Conservation (phyloP, 805 yeast species). For the Sugiyamaella smithiae region DNA sequence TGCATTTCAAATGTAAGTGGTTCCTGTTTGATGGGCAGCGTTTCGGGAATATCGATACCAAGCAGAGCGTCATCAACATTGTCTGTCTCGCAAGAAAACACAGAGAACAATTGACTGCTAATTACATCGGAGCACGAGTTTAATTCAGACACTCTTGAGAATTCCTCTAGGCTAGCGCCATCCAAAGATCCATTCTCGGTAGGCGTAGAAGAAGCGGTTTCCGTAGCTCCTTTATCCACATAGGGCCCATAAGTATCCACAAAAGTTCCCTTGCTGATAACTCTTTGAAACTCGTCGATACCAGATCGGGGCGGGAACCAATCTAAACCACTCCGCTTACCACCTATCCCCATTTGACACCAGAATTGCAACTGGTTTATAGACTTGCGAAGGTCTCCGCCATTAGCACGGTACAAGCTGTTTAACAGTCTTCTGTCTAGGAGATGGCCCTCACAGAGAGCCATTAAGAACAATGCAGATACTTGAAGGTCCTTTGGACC, state of each 20-base stretch:
- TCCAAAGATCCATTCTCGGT: background rate
- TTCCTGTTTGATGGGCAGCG: constrained; percentile 4
- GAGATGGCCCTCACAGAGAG: constrained; percentile 37
- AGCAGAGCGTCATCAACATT: background rate
- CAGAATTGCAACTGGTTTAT: constrained; percentile 34
- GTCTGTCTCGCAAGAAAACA: background rate
- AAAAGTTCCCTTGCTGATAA: constrained; percentile 26
- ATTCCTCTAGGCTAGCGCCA: background rate
- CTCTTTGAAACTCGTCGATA: constrained; percentile 13
- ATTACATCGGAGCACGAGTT: background rate
- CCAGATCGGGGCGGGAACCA: constrained; percentile 29
- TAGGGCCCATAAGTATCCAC: background rate
- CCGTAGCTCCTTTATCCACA: background rate
- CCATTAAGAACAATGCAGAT: constrained; percentile 33
- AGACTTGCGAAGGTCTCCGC: constrained; percentile 32
- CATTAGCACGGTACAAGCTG: constrained; percentile 16
- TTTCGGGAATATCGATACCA: constrained; percentile 8
- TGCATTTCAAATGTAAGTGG: constrained; percentile 16
- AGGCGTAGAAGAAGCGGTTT: background rate
- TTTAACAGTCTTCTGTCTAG: constrained; percentile 24
- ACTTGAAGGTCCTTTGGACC: constrained; percentile 20
- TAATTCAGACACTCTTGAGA: background rate
- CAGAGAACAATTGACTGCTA: background rate
- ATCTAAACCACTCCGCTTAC: constrained; percentile 31
- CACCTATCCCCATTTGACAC: constrained; percentile 37